Percentiles rank a stretch among this genome's conserved stretches.
These are phyloP conservation scores for Primulina eburnea DNA, from an alignment of 257 asterid species.

Conservation along the genomic window DNA sequence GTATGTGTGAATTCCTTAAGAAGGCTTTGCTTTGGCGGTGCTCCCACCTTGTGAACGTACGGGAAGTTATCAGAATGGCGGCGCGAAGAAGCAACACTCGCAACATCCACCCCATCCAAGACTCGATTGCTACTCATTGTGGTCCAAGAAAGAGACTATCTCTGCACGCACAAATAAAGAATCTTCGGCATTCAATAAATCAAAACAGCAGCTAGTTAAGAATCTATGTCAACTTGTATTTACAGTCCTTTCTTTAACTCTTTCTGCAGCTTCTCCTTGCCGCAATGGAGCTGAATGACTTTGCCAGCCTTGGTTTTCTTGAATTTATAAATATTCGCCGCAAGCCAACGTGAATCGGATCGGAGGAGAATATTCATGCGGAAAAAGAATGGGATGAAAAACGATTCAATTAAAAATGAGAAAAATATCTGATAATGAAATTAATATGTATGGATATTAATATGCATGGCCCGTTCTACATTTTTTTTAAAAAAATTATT, in stretches of 20 bases:
- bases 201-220: background rate
- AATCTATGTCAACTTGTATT: background rate
- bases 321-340: background rate
- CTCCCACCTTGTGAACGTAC: slow-evolving; percentile 54
- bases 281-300: background rate
- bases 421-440: too few species aligned
- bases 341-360: background rate
- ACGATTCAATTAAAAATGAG: background rate
- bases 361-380: background rate
- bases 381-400: background rate
- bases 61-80: slow-evolving; percentile 28
- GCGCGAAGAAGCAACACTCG: slow-evolving; percentile 34
- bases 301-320: background rate
- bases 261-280: too few species aligned
- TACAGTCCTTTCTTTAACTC: too few species aligned
- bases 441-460: too few species aligned
- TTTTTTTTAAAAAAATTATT: too few species aligned
- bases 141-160: background rate
- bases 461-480: background rate
- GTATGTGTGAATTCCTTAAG: slow-evolving; percentile 42
- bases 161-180: background rate
- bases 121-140: slow-evolving; percentile 34
- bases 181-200: background rate
- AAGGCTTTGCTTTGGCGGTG: slow-evolving; percentile 55
- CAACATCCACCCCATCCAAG: slow-evolving; percentile 34